A percentile compares a stretch with the other conserved stretches of the same genome.
phyloP scores from a whole-genome alignment of 805 yeast species.

The Kodamaea kaohsiungensis region DNA sequence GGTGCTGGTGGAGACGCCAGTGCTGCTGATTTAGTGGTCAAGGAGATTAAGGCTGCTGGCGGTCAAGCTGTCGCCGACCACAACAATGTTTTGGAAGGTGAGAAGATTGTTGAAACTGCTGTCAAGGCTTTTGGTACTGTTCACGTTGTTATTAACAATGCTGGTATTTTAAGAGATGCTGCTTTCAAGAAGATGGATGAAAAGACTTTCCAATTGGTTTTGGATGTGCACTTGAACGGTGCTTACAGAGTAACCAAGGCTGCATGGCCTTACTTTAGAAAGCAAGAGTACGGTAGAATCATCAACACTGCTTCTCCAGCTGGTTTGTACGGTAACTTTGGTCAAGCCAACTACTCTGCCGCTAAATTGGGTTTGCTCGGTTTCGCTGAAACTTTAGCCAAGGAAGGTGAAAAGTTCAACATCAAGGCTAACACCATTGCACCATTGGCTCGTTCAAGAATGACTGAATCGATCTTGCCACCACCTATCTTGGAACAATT shows the following conservation, averaged over 20 bases:
- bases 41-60: conserved; percentile 73
- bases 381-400: conserved; percentile 89
- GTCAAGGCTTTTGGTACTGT: conserved; percentile 84
- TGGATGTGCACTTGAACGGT: conserved; percentile 89
- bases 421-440: conserved; percentile 86
- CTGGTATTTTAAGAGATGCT: conserved; percentile 90
- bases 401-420: conserved; percentile 86
- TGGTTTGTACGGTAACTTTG: conserved; percentile 94
- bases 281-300: conserved; percentile 86
- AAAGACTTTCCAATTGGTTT: conserved; percentile 73
- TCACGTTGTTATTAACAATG: conserved; percentile 88
- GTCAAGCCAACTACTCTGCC: conserved; percentile 93
- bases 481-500: conserved; percentile 78
- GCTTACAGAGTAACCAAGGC: conserved; percentile 82
- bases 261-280: conserved; percentile 87
- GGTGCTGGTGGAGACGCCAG: conserved; percentile 75
- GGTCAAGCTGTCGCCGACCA: conserved; percentile 93
- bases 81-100: conserved; percentile 86
- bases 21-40: conserved; percentile 89
- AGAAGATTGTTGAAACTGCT: conserved; percentile 81
- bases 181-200: conserved; percentile 84
- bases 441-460: conserved; percentile 92
- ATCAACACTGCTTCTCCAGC: conserved; percentile 97
- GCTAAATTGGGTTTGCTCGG: conserved; percentile 92
- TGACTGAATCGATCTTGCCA: conserved; percentile 91